Conservation (phyloP, 2,329 filamentous ascomycete genomes). For the Pseudocercospora fijiensis region DNA sequence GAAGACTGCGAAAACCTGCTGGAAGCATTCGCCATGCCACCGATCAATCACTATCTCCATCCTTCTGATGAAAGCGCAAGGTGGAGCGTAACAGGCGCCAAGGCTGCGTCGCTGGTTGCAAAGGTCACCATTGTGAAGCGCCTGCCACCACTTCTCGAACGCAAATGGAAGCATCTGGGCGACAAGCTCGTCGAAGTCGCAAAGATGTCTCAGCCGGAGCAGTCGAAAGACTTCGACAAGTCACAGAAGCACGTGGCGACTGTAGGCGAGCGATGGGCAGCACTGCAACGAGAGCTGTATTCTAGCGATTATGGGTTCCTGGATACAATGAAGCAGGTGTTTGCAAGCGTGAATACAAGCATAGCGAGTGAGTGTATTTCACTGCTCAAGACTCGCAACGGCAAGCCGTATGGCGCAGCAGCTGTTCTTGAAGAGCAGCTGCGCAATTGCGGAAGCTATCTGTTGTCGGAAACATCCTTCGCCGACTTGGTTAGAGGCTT, state of each 20-base stretch:
- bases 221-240: conserved; percentile 71
- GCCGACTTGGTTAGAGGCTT: conserved; percentile 46
- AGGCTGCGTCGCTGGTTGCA: conserved; percentile 47
- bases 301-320: conserved; percentile 29
- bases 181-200: conserved; percentile 64
- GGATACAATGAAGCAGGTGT: conserved; percentile 22
- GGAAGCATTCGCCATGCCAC: conserved; percentile 51
- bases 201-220: conserved; percentile 73
- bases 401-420: conserved; percentile 66
- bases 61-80: conserved; percentile 47
- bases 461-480: conserved; percentile 46
- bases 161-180: conserved; percentile 64
- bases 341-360: conserved; percentile 42
- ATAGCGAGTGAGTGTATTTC: conserved; percentile 53
- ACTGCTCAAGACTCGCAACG: conserved; percentile 55
- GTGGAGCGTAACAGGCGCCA: conserved; percentile 53
- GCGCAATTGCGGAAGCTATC: conserved; percentile 43
- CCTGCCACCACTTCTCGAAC: conserved; percentile 44
- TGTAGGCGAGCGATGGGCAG: conserved; percentile 64
- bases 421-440: conserved; percentile 57
- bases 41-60: conserved; percentile 55
- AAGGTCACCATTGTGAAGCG: conserved; percentile 27
- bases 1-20: conserved; percentile 51
- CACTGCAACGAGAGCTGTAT: conserved; percentile 50
- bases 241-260: conserved; percentile 70